Percentiles rank a stretch among this genome's conserved stretches.
Conservation (phyloP, 805 yeast species). For the Starmerella lactis-condensi region DNA sequence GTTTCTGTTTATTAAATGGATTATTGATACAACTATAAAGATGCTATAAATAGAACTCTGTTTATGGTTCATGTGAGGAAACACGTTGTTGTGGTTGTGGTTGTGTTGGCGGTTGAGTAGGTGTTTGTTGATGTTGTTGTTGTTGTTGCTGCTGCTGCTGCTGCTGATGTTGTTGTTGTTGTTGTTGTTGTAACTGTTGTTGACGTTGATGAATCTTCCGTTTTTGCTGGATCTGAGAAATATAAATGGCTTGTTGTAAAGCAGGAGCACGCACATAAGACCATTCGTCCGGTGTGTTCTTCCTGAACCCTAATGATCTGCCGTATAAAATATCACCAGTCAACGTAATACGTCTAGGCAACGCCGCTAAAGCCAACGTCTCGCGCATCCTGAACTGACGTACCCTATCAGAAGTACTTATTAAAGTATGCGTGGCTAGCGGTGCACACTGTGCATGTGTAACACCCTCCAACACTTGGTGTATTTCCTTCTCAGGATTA, state of each 20-base stretch:
- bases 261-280: constrained; percentile 22
- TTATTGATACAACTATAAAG: too few species aligned
- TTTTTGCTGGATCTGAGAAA: constrained; percentile 14
- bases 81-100: neutral
- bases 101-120: neutral
- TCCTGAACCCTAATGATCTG: constrained; percentile 56
- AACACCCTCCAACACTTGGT: constrained; percentile 77
- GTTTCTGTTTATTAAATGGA: too few species aligned
- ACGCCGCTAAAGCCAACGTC: constrained; percentile 69
- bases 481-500: constrained; percentile 44
- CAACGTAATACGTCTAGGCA: constrained; percentile 31
- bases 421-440: constrained; percentile 49
- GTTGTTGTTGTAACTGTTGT: constrained; percentile 5
- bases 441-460: constrained; percentile 38
- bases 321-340: constrained; percentile 42
- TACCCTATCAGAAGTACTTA: constrained; percentile 54
- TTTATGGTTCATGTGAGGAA: too few species aligned
- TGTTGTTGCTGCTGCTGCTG: constrained; percentile 6
- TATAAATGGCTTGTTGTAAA: constrained; percentile 18
- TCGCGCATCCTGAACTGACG: constrained; percentile 76
- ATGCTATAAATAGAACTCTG: too few species aligned
- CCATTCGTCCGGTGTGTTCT: constrained; percentile 45
- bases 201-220: constrained; percentile 9
- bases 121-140: constrained; percentile 2
- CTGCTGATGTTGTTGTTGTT: constrained; percentile 2